These are phyloP conservation scores for Kazachstania taianensis DNA, from an alignment of 805 yeast genomes.

Conservation along the genomic window DNA sequence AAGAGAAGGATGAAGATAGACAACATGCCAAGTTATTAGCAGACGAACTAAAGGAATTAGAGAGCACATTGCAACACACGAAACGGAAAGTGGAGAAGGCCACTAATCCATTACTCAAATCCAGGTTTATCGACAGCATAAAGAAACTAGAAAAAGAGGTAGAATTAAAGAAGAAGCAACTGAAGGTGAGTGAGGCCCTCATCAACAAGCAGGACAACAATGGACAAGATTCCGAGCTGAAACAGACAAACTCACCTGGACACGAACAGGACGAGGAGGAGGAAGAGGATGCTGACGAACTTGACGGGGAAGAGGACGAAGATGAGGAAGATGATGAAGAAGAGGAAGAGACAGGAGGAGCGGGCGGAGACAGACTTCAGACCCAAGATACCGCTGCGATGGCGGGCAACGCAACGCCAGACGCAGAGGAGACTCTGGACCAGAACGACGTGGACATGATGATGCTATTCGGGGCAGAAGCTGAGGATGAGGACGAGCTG, in stretches of 20 bases:
- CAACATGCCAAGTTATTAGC: constrained; percentile 65
- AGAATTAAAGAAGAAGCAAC: constrained; percentile 65
- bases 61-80: constrained; percentile 65
- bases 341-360: constrained; percentile 19
- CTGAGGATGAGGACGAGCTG: constrained; percentile 6
- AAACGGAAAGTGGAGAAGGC: constrained; percentile 63
- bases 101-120: constrained; percentile 73
- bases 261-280: constrained; percentile 26
- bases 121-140: constrained; percentile 75
- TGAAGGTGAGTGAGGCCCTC: constrained; percentile 33
- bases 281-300: constrained; percentile 28
- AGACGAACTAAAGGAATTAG: constrained; percentile 81
- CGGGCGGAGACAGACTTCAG: too few species aligned
- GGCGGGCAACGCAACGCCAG: constrained; percentile 12
- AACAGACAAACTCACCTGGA: constrained; percentile 9
- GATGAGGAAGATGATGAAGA: constrained; percentile 29
- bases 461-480: constrained; percentile 31
- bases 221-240: constrained; percentile 3
- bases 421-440: constrained; percentile 23
- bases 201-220: constrained; percentile 10
- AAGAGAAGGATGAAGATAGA: constrained; percentile 44
- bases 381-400: constrained; percentile 26
- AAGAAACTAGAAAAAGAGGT: constrained; percentile 69
- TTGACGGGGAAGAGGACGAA: constrained; percentile 27
- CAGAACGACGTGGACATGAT: constrained; percentile 31